A percentile compares a stretch with the other conserved stretches of the same genome.
Conservation (phyloP, 345 rosid genomes). For the Reutealis trisperma region DNA sequence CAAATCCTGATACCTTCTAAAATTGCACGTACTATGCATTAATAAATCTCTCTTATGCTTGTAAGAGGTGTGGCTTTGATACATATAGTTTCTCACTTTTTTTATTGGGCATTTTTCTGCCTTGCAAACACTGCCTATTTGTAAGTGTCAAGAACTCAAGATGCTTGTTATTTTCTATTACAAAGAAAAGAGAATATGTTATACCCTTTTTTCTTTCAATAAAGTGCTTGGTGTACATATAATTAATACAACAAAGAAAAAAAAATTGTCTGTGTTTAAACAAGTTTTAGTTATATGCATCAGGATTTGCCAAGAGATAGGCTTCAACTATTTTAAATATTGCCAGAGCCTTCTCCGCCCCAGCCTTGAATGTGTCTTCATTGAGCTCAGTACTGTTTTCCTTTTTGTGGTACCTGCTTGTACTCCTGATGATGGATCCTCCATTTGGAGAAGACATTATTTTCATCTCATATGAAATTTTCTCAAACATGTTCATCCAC, state of each 20-base stretch:
- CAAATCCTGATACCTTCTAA: slow-evolving; percentile 20
- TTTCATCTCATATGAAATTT: slow-evolving; percentile 32
- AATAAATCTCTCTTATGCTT: too few relatives aligned
- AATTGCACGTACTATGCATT: too few relatives aligned
- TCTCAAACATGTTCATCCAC: slow-evolving; percentile 30
- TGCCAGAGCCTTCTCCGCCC: slow-evolving; percentile 1
- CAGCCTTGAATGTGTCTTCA: slow-evolving; percentile 13
- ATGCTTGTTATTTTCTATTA: too few relatives aligned
- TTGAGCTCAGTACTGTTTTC: slow-evolving; percentile 5
- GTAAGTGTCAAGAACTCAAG: too few relatives aligned
- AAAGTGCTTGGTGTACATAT: too few relatives aligned
- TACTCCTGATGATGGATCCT: slow-evolving; percentile 29
- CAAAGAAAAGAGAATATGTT: too few relatives aligned
- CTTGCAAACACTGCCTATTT: too few relatives aligned
- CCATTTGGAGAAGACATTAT: slow-evolving; percentile 31
- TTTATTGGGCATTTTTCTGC: not conserved
- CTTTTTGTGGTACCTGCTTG: not conserved
- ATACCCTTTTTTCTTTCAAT: too few relatives aligned
- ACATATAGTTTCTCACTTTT: too few relatives aligned
- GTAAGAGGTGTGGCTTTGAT: not conserved
- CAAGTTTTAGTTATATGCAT: too few relatives aligned
- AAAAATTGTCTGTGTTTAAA: too few relatives aligned
- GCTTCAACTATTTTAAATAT: slow-evolving; percentile 26
- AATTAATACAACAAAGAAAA: too few relatives aligned
- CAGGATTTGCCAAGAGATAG: slow-evolving; percentile 16